Evolutionary conservation across 2,329 filamentous ascomycete genomes (phyloP).

Genomic region (Sclerotinia minor): DNA sequence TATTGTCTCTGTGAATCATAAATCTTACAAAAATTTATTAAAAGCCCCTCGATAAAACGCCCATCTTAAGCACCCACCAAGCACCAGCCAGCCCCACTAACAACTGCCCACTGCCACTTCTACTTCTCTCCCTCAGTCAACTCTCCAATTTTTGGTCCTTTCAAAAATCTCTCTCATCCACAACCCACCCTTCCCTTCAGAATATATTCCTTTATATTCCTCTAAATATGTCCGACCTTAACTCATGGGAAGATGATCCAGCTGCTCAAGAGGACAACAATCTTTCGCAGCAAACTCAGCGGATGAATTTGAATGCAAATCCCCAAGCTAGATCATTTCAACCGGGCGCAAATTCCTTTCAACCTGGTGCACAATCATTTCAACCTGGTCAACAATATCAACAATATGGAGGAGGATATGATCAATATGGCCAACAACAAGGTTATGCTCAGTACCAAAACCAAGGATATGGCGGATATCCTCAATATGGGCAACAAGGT

Average conservation of each 20-base stretch:
- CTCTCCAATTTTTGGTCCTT: slow-evolving; percentile 1
- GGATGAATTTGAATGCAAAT: slow-evolving; percentile 67
- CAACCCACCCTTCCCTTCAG: not conserved
- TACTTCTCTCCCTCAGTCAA: slow-evolving; percentile 1
- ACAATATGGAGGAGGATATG: slow-evolving; percentile 57
- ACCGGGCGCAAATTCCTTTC: slow-evolving; percentile 69
- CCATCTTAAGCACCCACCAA: too few relatives aligned
- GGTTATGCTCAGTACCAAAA: slow-evolving; percentile 55
- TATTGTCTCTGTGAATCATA: not conserved
- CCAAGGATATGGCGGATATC: slow-evolving; percentile 55
- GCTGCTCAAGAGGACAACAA: slow-evolving; percentile 68
- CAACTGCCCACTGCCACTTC: slow-evolving; percentile 15
- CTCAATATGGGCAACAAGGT: slow-evolving; percentile 53
- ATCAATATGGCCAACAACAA: slow-evolving; percentile 55
- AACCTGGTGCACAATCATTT: slow-evolving; percentile 69
- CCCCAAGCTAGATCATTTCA: slow-evolving; percentile 56
- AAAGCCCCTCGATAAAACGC: slow-evolving; percentile 16
- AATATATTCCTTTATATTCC: not conserved
- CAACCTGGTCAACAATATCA: slow-evolving; percentile 70
- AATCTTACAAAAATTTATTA: not conserved
- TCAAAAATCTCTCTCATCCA: not conserved
- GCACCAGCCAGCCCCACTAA: slow-evolving; percentile 15
- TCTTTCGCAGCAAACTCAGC: slow-evolving; percentile 74
- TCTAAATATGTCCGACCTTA: slow-evolving; percentile 75
- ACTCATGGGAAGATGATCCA: slow-evolving; percentile 93